phyloP scores from a whole-genome alignment of 2,329 filamentous ascomycete genomes.

The Aspergillus ustus region DNA sequence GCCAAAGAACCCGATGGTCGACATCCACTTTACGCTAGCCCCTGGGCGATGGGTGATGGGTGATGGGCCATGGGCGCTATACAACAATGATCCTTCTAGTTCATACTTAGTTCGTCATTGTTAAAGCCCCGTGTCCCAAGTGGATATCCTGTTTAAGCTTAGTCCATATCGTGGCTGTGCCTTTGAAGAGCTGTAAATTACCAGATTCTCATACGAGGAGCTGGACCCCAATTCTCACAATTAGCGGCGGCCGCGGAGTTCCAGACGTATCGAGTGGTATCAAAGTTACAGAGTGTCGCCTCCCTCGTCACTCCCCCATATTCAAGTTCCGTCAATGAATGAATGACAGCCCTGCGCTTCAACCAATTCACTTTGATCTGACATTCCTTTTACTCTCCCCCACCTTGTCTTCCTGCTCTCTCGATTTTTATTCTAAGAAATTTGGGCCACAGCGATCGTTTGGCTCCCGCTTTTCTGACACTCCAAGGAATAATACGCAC shows the following conservation, averaged over 20 bases:
- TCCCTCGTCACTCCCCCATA: background rate
- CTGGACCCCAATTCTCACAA: background rate
- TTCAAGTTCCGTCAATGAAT: background rate
- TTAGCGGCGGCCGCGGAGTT: background rate
- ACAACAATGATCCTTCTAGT: background rate
- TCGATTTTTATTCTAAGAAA: background rate
- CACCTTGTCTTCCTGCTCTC: background rate
- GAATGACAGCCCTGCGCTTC: background rate
- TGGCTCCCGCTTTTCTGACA: background rate
- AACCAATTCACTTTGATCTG: background rate
- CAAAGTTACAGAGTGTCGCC: background rate
- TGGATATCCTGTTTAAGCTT: background rate
- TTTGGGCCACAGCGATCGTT: background rate
- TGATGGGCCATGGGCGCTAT: background rate
- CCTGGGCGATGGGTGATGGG: too few relatives aligned
- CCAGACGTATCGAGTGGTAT: background rate
- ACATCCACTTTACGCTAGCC: background rate
- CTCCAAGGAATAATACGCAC: constrained; percentile 7
- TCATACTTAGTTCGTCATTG: background rate
- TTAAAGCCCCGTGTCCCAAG: background rate
- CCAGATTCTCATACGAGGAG: background rate
- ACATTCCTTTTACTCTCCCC: background rate
- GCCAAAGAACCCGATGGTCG: background rate
- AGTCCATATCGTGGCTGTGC: background rate
- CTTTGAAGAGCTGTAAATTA: background rate